Percentiles rank a stretch among this genome's conserved stretches.
Evolutionary conservation across 2,329 filamentous ascomycete genomes (phyloP).

Genomic region (Talaromyces sp.): DNA sequence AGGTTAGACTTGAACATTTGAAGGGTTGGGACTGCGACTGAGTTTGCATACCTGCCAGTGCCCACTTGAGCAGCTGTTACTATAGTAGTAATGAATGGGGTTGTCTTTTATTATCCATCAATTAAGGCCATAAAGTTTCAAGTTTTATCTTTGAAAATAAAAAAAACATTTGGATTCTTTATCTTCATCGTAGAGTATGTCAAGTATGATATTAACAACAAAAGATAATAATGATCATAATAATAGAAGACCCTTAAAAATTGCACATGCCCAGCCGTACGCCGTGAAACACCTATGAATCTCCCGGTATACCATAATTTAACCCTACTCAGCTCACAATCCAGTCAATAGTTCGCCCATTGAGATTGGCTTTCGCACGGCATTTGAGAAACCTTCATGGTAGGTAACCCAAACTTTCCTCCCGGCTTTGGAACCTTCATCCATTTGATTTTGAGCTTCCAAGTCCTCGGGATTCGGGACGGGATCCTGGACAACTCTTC

Average conservation of each 20-base stretch:
- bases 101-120: too few species aligned
- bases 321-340: conserved; percentile 27
- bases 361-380: conserved; percentile 83
- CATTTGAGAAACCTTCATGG: conserved; percentile 89
- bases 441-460: conserved; percentile 29
- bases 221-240: background rate
- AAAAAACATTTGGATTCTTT: background rate
- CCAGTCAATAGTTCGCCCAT: conserved; percentile 72
- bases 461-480: conserved; percentile 44
- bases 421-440: conserved; percentile 44
- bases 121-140: too few species aligned
- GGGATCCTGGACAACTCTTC: conserved; percentile 63
- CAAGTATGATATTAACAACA: background rate
- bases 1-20: too few species aligned
- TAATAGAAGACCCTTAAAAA: background rate
- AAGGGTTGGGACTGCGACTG: too few species aligned
- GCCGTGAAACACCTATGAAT: background rate
- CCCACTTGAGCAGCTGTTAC: too few species aligned
- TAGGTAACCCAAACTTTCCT: conserved; percentile 82
- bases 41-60: too few species aligned
- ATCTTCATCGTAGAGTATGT: background rate
- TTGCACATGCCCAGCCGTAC: background rate
- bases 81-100: background rate
- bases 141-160: background rate
- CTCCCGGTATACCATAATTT: background rate